phyloP scores from a whole-genome alignment of 2,329 filamentous ascomycete genomes.

The Ophiocordyceps robertsii region DNA sequence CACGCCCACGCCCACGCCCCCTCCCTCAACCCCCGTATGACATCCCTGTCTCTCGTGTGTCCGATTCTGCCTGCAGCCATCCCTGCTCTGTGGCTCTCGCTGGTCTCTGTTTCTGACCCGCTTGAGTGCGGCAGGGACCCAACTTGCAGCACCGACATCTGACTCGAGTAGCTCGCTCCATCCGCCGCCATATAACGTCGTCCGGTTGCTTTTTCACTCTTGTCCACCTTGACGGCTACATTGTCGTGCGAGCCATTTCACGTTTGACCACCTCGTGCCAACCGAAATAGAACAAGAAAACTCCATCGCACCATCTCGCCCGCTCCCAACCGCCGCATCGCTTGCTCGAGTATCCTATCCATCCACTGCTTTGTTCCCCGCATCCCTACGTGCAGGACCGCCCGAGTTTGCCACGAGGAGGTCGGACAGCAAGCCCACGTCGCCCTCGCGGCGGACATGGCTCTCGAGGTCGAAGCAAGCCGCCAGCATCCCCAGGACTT shows the following conservation, averaged over 20 bases:
- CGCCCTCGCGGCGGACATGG: slow-evolving; percentile 1
- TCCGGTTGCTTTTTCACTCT: background rate
- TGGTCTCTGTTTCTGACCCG: background rate
- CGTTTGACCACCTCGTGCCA: background rate
- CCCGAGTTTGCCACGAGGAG: too few species aligned
- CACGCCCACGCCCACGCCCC: too few species aligned
- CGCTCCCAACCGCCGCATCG: too few species aligned
- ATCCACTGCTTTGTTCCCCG: too few species aligned
- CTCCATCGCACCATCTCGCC: too few species aligned
- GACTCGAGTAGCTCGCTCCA: background rate
- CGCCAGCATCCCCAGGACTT: background rate
- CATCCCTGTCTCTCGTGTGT: background rate
- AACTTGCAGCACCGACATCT: background rate
- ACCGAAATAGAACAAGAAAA: background rate
- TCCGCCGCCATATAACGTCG: background rate
- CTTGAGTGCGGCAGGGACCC: background rate
- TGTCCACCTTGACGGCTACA: background rate
- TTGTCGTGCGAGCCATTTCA: background rate
- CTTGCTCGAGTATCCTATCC: too few species aligned
- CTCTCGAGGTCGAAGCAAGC: background rate
- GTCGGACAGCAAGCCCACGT: background rate
- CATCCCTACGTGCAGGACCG: too few species aligned
- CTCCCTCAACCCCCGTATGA: background rate
- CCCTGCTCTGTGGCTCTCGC: background rate
- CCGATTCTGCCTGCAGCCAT: background rate